Conservation (phyloP, 495 filamentous ascomycete species). For the Bacidia rubella region DNA sequence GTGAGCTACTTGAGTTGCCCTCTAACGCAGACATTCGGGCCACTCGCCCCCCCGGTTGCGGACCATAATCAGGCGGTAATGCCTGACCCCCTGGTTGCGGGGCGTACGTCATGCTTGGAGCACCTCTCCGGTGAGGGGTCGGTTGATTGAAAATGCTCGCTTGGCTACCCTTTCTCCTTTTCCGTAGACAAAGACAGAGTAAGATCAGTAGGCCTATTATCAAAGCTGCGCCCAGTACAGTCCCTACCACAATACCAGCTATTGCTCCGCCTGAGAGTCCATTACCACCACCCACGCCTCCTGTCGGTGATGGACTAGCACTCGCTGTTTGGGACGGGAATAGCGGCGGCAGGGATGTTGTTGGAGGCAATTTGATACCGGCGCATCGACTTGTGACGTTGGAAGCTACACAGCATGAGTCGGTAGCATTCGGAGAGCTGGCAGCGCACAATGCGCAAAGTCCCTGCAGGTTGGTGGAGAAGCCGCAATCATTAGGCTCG, state of each 20-base stretch:
- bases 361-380: slow-evolving; percentile 59
- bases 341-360: slow-evolving; percentile 57
- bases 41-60: slow-evolving; percentile 77
- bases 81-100: slow-evolving; percentile 21
- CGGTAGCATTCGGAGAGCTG: slow-evolving; percentile 77
- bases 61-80: slow-evolving; percentile 49
- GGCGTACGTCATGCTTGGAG: slow-evolving; percentile 36
- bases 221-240: slow-evolving; percentile 56
- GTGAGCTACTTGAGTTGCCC: slow-evolving; percentile 45
- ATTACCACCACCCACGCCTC: slow-evolving; percentile 17
- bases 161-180: slow-evolving; percentile 46
- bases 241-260: slow-evolving; percentile 80
- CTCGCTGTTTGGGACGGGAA: slow-evolving; percentile 30
- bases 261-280: slow-evolving; percentile 72
- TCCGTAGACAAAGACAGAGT: slow-evolving; percentile 36
- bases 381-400: slow-evolving; percentile 55
- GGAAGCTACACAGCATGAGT: slow-evolving; percentile 87
- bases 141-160: slow-evolving; percentile 73
- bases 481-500: slow-evolving; percentile 83
- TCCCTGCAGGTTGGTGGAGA: slow-evolving; percentile 61
- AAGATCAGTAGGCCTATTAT: slow-evolving; percentile 48
- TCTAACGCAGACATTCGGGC: slow-evolving; percentile 94
- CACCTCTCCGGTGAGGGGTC: slow-evolving; percentile 57
- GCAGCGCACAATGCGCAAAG: slow-evolving; percentile 76
- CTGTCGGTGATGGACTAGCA: slow-evolving; percentile 30